Evolutionary conservation across 2,329 filamentous ascomycete genomes (phyloP).

Genomic region (Aureobasidium sp.): DNA sequence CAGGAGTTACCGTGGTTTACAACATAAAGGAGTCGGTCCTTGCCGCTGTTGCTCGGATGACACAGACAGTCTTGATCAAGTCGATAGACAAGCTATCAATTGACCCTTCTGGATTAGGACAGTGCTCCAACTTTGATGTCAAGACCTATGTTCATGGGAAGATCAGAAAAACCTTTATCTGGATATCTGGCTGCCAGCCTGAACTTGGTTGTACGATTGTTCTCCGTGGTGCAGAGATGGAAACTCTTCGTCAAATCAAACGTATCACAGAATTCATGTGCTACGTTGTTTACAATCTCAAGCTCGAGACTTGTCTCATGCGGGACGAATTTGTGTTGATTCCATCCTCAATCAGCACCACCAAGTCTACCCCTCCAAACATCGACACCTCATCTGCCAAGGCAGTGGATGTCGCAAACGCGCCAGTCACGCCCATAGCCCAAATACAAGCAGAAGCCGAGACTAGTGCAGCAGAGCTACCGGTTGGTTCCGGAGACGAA

Average conservation of each 20-base stretch:
- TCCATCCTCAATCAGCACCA: conserved; percentile 42
- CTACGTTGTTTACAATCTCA: conserved; percentile 96
- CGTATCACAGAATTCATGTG: conserved; percentile 97
- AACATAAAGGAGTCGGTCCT: conserved; percentile 96
- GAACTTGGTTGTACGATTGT: conserved; percentile 93
- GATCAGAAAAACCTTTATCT: conserved; percentile 90
- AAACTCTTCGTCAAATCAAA: conserved; percentile 72
- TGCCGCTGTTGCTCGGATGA: conserved; percentile 87
- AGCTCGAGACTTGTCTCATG: conserved; percentile 89
- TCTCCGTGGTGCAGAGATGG: conserved; percentile 69
- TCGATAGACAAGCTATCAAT: conserved; percentile 89
- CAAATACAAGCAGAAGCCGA: not conserved
- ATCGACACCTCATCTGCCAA: not conserved
- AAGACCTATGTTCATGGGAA: conserved; percentile 87
- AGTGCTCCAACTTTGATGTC: conserved; percentile 83
- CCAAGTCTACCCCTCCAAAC: conserved; percentile 1
- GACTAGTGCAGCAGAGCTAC: not conserved
- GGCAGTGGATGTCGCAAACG: not conserved
- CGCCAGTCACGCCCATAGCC: not conserved
- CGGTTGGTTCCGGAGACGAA: not conserved
- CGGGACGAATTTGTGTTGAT: conserved; percentile 86
- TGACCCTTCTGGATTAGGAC: conserved; percentile 65
- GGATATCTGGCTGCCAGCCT: conserved; percentile 80
- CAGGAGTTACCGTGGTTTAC: conserved; percentile 86
- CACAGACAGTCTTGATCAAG: conserved; percentile 85